Evolutionary conservation across 179 eudicot genomes (phyloP).

Genomic region (Camellia oleifera): DNA sequence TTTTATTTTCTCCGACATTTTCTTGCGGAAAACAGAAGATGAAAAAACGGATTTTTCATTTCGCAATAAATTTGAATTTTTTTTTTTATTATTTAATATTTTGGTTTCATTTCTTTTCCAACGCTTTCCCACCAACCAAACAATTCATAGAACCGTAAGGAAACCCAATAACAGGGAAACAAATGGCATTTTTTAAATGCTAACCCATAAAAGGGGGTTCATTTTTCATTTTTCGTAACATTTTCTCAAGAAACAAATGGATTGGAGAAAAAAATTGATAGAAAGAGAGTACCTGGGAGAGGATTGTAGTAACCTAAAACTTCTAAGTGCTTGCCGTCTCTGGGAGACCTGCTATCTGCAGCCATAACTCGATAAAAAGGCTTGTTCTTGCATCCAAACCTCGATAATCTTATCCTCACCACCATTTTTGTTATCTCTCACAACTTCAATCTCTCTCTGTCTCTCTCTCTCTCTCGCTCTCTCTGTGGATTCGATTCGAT

Average conservation of each 20-base stretch:
- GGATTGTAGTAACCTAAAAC: slow-evolving; percentile 93
- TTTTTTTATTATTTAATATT: no score
- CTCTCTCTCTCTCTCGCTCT: not conserved
- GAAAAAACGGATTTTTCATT: no score
- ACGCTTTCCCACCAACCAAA: no score
- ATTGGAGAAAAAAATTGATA: not conserved
- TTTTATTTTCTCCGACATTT: not conserved
- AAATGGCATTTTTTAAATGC: no score
- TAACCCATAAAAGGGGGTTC: no score
- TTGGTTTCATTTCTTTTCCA: no score
- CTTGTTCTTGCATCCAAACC: slow-evolving; percentile 85
- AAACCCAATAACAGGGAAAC: no score
- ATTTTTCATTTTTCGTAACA: no score
- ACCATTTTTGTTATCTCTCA: slow-evolving; percentile 36
- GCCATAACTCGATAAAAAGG: slow-evolving; percentile 92
- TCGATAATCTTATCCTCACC: slow-evolving; percentile 66
- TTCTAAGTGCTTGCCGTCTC: slow-evolving; percentile 97
- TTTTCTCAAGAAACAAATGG: not conserved
- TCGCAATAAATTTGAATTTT: no score
- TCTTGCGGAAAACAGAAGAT: no score
- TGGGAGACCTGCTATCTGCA: slow-evolving; percentile 84
- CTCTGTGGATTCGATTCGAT: no score
- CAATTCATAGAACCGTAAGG: no score
- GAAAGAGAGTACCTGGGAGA: slow-evolving; percentile 55
- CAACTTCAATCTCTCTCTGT: not conserved